phyloP scores from a whole-genome alignment of 2,329 filamentous ascomycete species.

The Aspergillus viridinutans region DNA sequence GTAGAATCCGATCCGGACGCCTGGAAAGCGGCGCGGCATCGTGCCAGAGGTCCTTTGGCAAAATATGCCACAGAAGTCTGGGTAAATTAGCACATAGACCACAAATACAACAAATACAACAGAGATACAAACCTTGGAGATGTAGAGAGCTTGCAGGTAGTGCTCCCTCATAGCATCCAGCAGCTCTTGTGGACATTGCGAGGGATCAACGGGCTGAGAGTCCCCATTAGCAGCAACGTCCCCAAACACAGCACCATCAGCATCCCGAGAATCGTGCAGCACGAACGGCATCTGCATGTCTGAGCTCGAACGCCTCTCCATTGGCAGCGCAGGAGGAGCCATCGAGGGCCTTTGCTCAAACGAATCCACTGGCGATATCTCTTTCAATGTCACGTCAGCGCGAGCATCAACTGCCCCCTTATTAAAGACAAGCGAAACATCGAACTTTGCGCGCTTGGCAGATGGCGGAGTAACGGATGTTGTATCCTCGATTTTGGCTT shows the following conservation, averaged over 20 bases:
- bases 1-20: conserved; percentile 19
- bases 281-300: conserved; percentile 5
- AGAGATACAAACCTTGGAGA: conserved; percentile 34
- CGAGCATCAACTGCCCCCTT: conserved; percentile 4
- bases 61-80: conserved; percentile 50
- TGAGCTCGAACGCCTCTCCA: conserved; percentile 11
- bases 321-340: conserved; percentile 4
- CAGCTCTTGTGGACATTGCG: conserved; percentile 32
- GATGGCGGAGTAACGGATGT: conserved; percentile 11
- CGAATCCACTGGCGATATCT: conserved; percentile 18
- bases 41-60: conserved; percentile 47
- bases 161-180: conserved; percentile 35
- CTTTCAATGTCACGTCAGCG: conserved; percentile 3
- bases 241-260: background rate
- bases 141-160: conserved; percentile 42
- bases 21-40: conserved; percentile 41
- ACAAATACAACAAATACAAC: background rate
- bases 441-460: conserved; percentile 20
- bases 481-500: conserved; percentile 31
- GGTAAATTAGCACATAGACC: conserved; percentile 11
- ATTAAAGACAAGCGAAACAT: conserved; percentile 31
- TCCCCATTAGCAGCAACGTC: conserved; percentile 6
- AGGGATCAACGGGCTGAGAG: conserved; percentile 12
- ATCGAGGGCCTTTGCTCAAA: conserved; percentile 15
- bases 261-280: conserved; percentile 15